Conservation (phyloP, 306 rosid species). For the Purshia tridentata region DNA sequence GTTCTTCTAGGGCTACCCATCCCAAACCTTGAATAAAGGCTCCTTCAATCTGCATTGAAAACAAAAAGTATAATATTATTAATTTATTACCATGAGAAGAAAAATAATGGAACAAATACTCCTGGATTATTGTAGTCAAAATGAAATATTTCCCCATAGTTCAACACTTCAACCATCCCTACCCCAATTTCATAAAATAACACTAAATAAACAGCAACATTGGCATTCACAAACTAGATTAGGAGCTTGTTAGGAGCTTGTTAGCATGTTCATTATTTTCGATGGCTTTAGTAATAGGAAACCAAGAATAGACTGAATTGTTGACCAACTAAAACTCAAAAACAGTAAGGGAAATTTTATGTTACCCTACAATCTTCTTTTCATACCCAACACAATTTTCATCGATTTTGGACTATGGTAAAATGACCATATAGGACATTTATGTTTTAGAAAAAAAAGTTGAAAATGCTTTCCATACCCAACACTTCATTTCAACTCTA, state of each 20-base stretch:
- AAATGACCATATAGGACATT: too few species aligned
- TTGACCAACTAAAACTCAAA: background rate
- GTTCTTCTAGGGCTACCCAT: conserved; percentile 93
- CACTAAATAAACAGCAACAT: background rate
- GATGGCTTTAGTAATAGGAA: background rate
- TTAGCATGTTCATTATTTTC: background rate
- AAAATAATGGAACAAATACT: background rate
- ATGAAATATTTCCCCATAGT: background rate
- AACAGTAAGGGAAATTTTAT: too few species aligned
- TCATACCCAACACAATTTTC: too few species aligned
- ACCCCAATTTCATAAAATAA: background rate
- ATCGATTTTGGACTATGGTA: too few species aligned
- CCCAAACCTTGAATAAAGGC: conserved; percentile 96
- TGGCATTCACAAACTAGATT: background rate
- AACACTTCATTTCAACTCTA: too few species aligned
- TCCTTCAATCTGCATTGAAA: conserved; percentile 69
- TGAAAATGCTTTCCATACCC: too few species aligned
- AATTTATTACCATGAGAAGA: background rate
- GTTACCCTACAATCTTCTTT: too few species aligned
- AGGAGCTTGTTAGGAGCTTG: background rate
- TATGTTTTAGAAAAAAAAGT: too few species aligned
- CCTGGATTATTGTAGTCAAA: background rate
- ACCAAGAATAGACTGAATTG: background rate
- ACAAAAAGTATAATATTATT: conserved; percentile 10
- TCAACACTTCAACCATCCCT: background rate